Conservation (phyloP, 192 early-diverging fungal genomes). For the Gamsiella multidivaricata region DNA sequence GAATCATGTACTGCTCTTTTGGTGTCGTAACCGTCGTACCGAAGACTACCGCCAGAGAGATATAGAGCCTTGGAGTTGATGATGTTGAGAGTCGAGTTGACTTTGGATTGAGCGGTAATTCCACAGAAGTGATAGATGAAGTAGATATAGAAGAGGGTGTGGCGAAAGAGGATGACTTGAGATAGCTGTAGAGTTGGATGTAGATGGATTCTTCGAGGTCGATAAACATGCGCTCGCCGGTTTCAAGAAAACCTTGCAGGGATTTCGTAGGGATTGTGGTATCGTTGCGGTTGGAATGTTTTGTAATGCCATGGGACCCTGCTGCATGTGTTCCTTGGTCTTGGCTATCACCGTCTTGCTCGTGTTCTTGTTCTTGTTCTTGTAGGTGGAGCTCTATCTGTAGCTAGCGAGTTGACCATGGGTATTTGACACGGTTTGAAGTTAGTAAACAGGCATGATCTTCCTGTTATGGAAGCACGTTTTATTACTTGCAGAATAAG, state of each 20-base stretch:
- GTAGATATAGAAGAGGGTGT: not conserved
- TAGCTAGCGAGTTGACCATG: not conserved
- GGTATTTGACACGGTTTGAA: not conserved
- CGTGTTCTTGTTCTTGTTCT: constrained; percentile 3
- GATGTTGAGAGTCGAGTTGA: not conserved
- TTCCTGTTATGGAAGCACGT: no score
- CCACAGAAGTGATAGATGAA: not conserved
- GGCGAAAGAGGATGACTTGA: not conserved
- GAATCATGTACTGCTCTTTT: constrained; percentile 51
- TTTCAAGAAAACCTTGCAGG: constrained; percentile 26
- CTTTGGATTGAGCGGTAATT: no score
- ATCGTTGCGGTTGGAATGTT: not conserved
- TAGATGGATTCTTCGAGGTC: constrained; percentile 32
- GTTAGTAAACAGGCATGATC: no score
- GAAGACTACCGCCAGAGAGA: constrained; percentile 34
- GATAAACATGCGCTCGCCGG: constrained; percentile 29
- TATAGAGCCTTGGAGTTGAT: not conserved
- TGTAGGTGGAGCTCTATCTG: not conserved
- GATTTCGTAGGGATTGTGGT: constrained; percentile 12
- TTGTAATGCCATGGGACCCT: no score
- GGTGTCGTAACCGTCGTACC: constrained; percentile 25
- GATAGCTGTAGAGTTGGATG: constrained; percentile 4
- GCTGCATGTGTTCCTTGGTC: no score
- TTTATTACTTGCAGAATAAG: no score
- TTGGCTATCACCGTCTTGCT: no score